Base-by-base conservation (phyloP, 306 rosid genomes). In the Spatholobus suberectus region DNA sequence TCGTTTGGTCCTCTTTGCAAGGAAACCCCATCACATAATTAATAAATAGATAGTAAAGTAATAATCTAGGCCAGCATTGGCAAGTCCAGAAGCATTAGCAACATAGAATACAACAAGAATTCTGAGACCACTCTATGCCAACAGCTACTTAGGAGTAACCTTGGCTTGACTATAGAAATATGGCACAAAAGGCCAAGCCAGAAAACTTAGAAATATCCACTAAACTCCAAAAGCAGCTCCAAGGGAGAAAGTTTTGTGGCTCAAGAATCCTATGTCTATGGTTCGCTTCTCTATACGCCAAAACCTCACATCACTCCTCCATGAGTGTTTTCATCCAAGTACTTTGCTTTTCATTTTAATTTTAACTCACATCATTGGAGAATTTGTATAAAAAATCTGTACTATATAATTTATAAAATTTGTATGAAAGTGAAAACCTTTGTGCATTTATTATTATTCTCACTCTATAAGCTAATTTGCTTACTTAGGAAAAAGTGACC, bases 261-360 rank as follows among this genome's bases (percentile, higher is more conserved):
- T 90, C 88, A 81, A 87, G 89, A 92, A 87, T 76, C 88, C 89
- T 75, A 88, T 41, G 79, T 71, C 83, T 47, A 34, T 18, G 34
- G 29, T 32, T 65, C 67, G 41, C 54, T 76, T 58, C 77, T 77
- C 70, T 38, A 82, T 15, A 78, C 46, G 54, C 79, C 83, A 49
- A 77, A 74, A 66, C 81, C 52, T 52, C 67, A 52, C 75, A 41
- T 59, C 81, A 61, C 2, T 27, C 62, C 29, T 71, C 68, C 10
- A 47, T 73, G 43, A 78, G 32, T 71, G 54, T 61, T 70, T 77
- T 71, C 66, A 35, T 49, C 68, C 58, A 71, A 2, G 54, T 66
- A 75, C 72, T 76, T 24, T 69, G n/a, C 81, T 58, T 72, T 61
- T 37, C 20, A 71, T n/a, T 51, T 78, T 11, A n/a, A 43, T 69